These are phyloP conservation scores for Cantharellus anzutake DNA, from an alignment of 768 basidiomycete genomes.

Conservation along the genomic window DNA sequence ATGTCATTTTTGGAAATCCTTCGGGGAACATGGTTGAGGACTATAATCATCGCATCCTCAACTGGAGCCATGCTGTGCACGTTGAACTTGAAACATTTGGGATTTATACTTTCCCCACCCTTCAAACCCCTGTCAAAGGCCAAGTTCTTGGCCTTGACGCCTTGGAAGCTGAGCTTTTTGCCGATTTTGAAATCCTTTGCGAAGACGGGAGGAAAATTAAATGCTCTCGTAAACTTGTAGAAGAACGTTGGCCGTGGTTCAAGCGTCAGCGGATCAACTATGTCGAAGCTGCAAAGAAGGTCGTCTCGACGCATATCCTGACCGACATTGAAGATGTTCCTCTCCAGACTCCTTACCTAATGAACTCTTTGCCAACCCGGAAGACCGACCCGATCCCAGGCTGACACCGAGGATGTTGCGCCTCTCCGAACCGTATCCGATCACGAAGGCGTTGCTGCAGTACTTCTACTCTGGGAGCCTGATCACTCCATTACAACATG, in stretches of 20 bases:
- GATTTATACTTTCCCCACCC: conserved; percentile 71
- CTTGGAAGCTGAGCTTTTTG: conserved; percentile 59
- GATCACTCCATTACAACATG: conserved; percentile 78
- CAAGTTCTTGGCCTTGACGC: conserved; percentile 73
- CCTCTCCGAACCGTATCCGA: conserved; percentile 77
- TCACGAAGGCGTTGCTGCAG: conserved; percentile 76
- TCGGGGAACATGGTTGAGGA: conserved; percentile 79
- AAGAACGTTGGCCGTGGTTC: conserved; percentile 95
- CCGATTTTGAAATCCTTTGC: conserved; percentile 86
- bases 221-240: conserved; percentile 69
- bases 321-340: not conserved
- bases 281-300: conserved; percentile 33
- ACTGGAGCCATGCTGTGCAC: conserved; percentile 82
- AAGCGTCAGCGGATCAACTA: conserved; percentile 44
- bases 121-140: conserved; percentile 35
- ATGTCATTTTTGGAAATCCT: conserved; percentile 81
- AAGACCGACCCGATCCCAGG: conserved; percentile 48
- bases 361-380: not conserved
- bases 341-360: not conserved
- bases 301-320: conserved; percentile 31
- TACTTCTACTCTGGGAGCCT: conserved; percentile 83
- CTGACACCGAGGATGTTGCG: conserved; percentile 61
- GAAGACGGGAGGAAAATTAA: conserved; percentile 72
- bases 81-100: conserved; percentile 90
- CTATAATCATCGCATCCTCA: conserved; percentile 76